Evolutionary conservation across 2,329 filamentous ascomycete species (phyloP), one percentile per base, ranked within the genome.

Genomic region (Colletotrichum scovillei): DNA sequence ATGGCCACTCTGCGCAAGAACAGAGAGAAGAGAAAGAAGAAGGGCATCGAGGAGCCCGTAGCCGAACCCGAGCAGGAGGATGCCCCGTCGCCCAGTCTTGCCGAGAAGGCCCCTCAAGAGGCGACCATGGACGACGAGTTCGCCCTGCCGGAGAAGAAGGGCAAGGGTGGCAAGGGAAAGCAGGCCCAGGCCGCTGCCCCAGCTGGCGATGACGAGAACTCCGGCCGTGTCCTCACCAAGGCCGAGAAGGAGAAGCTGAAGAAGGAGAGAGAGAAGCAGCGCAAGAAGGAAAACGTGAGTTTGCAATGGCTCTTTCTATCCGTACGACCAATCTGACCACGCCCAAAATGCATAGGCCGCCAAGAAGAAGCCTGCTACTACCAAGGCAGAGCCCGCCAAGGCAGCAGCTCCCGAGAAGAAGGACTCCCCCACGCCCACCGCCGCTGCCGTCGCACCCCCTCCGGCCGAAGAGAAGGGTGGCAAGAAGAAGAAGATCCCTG

Each of bases 221-320:
- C 85, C 12, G 86, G 92, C 57, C 90, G 92, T 68, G 88, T 98
- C 62, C 92, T 98, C 86, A 97, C 95, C 52, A 99, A 98, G 90
- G 97, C 97, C 72, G 95, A 99, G 86, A 99, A 99, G 87, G 97
- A 99, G 83, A 97, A 95, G 85, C 89, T 96, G 80, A 98, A 96
- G 89, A 99, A 98, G 86, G 97, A 99, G 87, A 92, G 95, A 74
- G 97, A 99, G 87, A 99, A 99, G 91, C 94, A 97, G 86, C 90
- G 95, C 77, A 99, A 99, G 87, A 99, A 95, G 91, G 97, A 99
- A 84, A 93, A 98, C 90, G 95, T 97, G 75, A 62, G 78, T 71
- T 52, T 46, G 49, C 19, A 28, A 14, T 3, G 12, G 19, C 24
- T n/a, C 32, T 6, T 30, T 7, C 11, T 56, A 26, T 5, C 32